Evolutionary conservation across 768 basidiomycete species (phyloP).

Genomic region (Boletus bicolor): DNA sequence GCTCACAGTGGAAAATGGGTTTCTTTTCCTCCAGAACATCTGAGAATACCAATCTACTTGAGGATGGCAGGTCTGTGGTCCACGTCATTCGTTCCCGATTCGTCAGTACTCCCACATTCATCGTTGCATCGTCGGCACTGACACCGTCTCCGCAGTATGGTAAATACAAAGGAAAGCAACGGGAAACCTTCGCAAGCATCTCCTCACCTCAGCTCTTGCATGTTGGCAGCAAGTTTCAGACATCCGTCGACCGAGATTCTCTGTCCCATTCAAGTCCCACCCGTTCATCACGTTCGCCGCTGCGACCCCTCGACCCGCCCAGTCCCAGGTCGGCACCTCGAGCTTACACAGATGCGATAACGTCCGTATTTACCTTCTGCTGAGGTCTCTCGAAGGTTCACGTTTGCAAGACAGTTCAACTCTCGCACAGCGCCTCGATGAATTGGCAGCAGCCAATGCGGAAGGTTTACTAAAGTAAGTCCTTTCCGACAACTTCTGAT

Average conservation of each 20-base stretch:
- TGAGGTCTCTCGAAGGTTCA: conserved; percentile 10
- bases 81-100: conserved; percentile 61
- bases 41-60: conserved; percentile 15
- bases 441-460: conserved; percentile 74
- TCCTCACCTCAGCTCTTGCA: conserved; percentile 32
- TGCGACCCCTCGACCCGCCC: conserved; percentile 22
- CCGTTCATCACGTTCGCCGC: conserved; percentile 22
- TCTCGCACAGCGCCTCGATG: conserved; percentile 77
- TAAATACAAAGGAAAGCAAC: conserved; percentile 56
- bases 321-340: conserved; percentile 25
- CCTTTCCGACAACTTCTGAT: background rate
- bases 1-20: conserved; percentile 22
- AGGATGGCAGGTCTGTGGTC: conserved; percentile 46
- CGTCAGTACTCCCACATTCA: conserved; percentile 38
- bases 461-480: conserved; percentile 75
- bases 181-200: conserved; percentile 38
- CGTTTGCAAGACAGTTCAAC: conserved; percentile 48
- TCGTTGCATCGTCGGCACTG: conserved; percentile 6
- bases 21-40: conserved; percentile 31
- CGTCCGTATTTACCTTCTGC: conserved; percentile 40
- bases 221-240: conserved; percentile 18
- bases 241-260: conserved; percentile 19
- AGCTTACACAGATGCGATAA: conserved; percentile 47
- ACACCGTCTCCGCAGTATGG: conserved; percentile 42
- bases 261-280: conserved; percentile 11